Conservation (phyloP, 2,329 filamentous ascomycete genomes). For the Cladosporium sphaerospermum region DNA sequence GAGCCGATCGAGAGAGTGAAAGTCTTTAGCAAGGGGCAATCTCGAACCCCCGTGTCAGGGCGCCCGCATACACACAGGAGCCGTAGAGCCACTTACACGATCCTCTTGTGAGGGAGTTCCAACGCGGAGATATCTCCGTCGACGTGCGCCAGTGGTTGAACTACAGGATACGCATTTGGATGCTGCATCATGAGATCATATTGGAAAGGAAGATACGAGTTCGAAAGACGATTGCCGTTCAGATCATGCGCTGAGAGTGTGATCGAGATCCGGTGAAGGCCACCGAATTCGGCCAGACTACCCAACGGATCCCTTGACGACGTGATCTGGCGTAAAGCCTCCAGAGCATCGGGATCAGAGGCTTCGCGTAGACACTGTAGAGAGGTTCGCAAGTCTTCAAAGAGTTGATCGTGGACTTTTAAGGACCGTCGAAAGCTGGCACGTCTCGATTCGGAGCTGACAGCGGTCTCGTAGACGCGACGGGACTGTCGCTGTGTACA, state of each 20-base stretch:
- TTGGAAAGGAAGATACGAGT: not conserved
- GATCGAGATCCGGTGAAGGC: not conserved
- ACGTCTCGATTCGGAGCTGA: not conserved
- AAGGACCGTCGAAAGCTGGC: not conserved
- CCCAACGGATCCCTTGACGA: not conserved
- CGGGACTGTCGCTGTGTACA: not conserved
- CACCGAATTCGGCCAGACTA: not conserved
- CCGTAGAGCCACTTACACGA: not conserved
- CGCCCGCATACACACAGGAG: not conserved
- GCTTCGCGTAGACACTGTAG: not conserved
- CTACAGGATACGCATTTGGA: not conserved
- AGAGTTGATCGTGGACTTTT: not conserved
- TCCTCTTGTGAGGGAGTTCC: not conserved
- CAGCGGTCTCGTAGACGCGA: not conserved
- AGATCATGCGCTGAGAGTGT: not conserved
- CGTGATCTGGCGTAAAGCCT: not conserved
- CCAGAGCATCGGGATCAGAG: not conserved
- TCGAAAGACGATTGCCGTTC: not conserved
- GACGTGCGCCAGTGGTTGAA: not conserved
- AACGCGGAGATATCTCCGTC: not conserved
- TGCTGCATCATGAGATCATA: conserved; percentile 6
- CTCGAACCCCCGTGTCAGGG: no score
- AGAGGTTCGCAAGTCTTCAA: not conserved
- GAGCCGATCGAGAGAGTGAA: not conserved
- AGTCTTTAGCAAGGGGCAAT: no score